Evolutionary conservation across 225 moss, liverwort and hornwort genomes (phyloP).

Genomic region (Lunularia cruciata): DNA sequence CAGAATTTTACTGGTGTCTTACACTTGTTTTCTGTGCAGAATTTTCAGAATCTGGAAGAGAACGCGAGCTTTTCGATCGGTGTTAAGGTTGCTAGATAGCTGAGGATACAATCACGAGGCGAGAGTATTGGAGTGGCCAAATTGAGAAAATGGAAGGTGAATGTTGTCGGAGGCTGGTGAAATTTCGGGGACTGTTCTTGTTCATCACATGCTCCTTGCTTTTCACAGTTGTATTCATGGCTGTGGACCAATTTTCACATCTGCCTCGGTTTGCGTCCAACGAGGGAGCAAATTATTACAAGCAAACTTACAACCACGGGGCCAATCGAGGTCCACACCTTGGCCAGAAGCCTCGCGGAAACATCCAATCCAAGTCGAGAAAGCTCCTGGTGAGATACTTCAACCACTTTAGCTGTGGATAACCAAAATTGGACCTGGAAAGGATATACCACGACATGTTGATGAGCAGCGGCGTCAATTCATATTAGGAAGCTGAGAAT

Average conservation of each 20-base stretch:
- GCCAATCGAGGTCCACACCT: constrained; percentile 11
- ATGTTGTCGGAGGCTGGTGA: neutral
- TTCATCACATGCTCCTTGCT: neutral
- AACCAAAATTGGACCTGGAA: too few species aligned
- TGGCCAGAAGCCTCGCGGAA: constrained; percentile 11
- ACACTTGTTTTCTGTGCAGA: too few species aligned
- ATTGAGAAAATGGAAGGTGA: neutral
- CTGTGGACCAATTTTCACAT: constrained; percentile 12
- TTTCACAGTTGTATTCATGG: constrained; percentile 1
- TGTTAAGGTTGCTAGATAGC: too few species aligned
- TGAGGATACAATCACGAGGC: too few species aligned
- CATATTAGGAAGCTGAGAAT: too few species aligned
- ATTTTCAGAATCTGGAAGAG: too few species aligned
- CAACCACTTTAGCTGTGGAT: too few species aligned
- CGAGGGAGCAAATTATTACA: neutral
- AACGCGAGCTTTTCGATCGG: too few species aligned
- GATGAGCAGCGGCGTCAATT: too few species aligned
- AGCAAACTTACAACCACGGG: constrained; percentile 6
- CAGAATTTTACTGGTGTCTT: too few species aligned
- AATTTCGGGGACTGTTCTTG: neutral
- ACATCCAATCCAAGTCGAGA: constrained; percentile 8
- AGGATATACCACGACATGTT: too few species aligned
- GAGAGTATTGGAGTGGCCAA: too few species aligned
- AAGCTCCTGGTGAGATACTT: constrained; percentile 6
- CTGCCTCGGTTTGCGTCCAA: neutral